A percentile compares a stretch with the other conserved stretches of the same genome.
These are phyloP conservation scores for Waltiozyma sp. DNA, from an alignment of 1,139 yeast species.

Conservation along the genomic window DNA sequence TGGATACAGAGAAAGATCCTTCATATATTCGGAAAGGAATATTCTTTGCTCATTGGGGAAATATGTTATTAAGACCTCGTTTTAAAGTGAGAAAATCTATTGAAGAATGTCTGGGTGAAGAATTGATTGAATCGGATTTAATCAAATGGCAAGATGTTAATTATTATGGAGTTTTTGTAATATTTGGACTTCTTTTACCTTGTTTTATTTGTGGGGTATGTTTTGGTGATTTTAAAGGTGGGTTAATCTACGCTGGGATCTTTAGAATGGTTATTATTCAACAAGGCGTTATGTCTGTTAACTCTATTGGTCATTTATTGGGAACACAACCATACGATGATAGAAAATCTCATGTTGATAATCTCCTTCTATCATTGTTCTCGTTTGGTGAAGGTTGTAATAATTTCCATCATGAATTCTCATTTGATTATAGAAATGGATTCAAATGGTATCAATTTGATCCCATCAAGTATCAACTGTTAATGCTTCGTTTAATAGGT, in stretches of 20 bases:
- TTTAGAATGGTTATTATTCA: conserved; percentile 45
- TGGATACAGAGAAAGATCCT: conserved; percentile 62
- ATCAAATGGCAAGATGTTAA: conserved; percentile 49
- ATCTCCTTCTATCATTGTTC: conserved; percentile 34
- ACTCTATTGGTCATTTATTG: conserved; percentile 49
- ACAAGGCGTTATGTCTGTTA: conserved; percentile 44
- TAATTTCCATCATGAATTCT: conserved; percentile 67
- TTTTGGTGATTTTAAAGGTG: conserved; percentile 41
- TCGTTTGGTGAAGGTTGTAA: conserved; percentile 61
- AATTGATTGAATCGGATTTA: conserved; percentile 26
- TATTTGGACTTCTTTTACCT: conserved; percentile 42
- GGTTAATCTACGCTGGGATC: conserved; percentile 53
- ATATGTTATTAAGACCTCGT: conserved; percentile 49
- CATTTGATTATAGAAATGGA: conserved; percentile 53
- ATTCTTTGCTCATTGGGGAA: conserved; percentile 52
- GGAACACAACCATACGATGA: conserved; percentile 57
- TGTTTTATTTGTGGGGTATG: conserved; percentile 30
- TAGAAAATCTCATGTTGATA: conserved; percentile 44
- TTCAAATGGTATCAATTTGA: conserved; percentile 43
- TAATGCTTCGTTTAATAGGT: conserved; percentile 27
- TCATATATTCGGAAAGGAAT: conserved; percentile 47
- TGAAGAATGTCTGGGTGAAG: conserved; percentile 26
- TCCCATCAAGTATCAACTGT: conserved; percentile 52
- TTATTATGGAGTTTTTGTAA: conserved; percentile 32
- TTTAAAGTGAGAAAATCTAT: conserved; percentile 25